These are phyloP conservation scores for Tetrastigma voinierianum DNA, from an alignment of 164 flowering plant genomes.

Conservation along the genomic window DNA sequence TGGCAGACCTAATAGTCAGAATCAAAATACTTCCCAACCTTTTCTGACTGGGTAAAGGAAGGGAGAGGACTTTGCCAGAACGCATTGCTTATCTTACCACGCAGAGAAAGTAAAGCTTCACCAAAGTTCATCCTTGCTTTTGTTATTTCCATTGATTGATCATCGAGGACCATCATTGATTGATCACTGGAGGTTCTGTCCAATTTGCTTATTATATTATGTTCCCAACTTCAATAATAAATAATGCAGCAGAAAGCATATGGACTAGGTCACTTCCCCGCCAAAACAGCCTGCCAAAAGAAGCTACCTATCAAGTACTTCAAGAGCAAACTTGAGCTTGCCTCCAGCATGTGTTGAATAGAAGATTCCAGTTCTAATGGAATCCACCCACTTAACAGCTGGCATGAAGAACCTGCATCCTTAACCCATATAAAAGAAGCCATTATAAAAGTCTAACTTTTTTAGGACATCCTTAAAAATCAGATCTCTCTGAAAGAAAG, in stretches of 20 bases:
- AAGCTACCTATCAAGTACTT: slow-evolving; percentile 68
- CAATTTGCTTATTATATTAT: slow-evolving; percentile 25
- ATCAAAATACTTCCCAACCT: slow-evolving; percentile 41
- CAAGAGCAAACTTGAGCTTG: slow-evolving; percentile 65
- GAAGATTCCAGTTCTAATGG: slow-evolving; percentile 21
- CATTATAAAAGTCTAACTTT: slow-evolving; percentile 42
- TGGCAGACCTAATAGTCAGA: slow-evolving; percentile 48
- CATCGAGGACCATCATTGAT: slow-evolving; percentile 24
- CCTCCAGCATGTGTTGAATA: slow-evolving; percentile 31
- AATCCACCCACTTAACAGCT: slow-evolving; percentile 14
- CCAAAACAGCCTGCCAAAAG: slow-evolving; percentile 37
- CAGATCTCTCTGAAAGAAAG: slow-evolving; percentile 52
- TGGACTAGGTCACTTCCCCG: slow-evolving; percentile 44
- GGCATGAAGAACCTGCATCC: slow-evolving; percentile 37
- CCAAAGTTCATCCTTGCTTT: slow-evolving; percentile 37
- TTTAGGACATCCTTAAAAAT: slow-evolving; percentile 48
- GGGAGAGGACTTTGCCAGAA: slow-evolving; percentile 42
- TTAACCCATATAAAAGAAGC: slow-evolving; percentile 61
- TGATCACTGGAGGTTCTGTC: slow-evolving; percentile 24
- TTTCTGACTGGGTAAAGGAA: slow-evolving; percentile 21
- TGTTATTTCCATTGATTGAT: slow-evolving; percentile 15
- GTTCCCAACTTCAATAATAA: slow-evolving; percentile 76
- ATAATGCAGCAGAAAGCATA: slow-evolving; percentile 54
- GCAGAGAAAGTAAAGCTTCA: slow-evolving; percentile 45
- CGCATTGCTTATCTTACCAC: slow-evolving; percentile 31